These are phyloP conservation scores for Pezicula radicicola DNA, from an alignment of 2,329 filamentous ascomycete species.

Conservation along the genomic window DNA sequence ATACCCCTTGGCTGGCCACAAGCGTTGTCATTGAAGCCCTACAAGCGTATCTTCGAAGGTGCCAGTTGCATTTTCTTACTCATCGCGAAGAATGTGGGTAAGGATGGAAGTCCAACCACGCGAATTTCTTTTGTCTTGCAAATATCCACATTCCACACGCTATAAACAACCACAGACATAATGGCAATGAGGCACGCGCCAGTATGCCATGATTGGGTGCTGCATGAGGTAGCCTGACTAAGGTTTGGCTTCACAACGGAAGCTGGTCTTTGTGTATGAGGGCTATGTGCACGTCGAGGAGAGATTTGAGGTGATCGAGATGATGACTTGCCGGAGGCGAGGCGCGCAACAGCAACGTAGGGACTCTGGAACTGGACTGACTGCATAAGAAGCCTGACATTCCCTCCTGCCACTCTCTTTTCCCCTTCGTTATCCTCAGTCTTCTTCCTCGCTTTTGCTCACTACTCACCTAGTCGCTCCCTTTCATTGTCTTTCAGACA, in stretches of 20 bases:
- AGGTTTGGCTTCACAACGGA: neutral
- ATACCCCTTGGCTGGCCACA: too few relatives aligned
- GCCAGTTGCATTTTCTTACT: too few relatives aligned
- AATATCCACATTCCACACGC: slow-evolving; percentile 1
- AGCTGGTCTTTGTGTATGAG: neutral
- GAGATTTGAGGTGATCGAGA: neutral
- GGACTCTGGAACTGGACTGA: neutral
- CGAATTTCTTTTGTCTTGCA: neutral
- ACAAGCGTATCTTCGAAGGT: too few relatives aligned
- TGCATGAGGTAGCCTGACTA: neutral
- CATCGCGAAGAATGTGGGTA: neutral
- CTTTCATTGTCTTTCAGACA: slow-evolving; percentile 27
- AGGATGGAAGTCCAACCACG: neutral
- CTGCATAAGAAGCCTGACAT: neutral
- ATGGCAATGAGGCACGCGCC: neutral
- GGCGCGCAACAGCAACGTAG: neutral
- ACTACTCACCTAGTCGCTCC: slow-evolving; percentile 7
- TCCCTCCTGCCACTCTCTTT: neutral
- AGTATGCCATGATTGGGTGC: slow-evolving; percentile 1
- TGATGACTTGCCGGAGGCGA: neutral
- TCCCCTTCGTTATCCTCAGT: neutral
- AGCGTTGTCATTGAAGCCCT: too few relatives aligned
- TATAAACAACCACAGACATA: slow-evolving; percentile 1
- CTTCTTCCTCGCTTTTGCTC: neutral
- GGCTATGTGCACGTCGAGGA: neutral